phyloP scores from a whole-genome alignment of 2,329 filamentous ascomycete genomes.

The Aureobasidium vineae region DNA sequence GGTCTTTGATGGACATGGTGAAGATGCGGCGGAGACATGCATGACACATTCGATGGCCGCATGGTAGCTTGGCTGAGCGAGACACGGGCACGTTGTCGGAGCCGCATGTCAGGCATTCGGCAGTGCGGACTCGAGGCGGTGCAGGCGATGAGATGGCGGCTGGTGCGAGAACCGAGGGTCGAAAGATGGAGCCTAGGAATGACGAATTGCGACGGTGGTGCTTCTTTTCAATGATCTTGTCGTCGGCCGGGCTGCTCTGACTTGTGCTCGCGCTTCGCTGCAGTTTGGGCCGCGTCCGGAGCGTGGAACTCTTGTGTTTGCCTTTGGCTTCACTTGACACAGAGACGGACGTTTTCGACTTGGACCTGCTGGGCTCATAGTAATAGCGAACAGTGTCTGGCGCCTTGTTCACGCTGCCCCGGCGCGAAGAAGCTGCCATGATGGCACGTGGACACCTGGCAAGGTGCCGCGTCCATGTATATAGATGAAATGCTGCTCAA shows the following conservation, averaged over 20 bases:
- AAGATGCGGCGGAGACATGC: constrained; percentile 73
- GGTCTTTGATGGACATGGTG: constrained; percentile 70
- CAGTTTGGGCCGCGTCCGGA: constrained; percentile 17
- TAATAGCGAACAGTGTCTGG: constrained; percentile 1
- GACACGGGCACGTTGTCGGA: constrained; percentile 62
- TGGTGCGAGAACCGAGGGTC: constrained; percentile 25
- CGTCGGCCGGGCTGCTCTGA: not conserved
- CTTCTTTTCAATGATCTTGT: not conserved
- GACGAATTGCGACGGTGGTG: constrained; percentile 21
- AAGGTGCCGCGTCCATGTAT: too few relatives aligned
- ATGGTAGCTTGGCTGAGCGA: constrained; percentile 69
- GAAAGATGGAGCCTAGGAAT: constrained; percentile 33
- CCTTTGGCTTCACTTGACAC: not conserved
- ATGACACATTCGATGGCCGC: constrained; percentile 79
- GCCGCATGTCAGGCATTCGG: constrained; percentile 71
- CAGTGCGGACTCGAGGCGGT: constrained; percentile 28
- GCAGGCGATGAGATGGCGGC: constrained; percentile 24
- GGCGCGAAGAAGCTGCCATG: constrained; percentile 14
- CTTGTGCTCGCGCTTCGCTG: constrained; percentile 11
- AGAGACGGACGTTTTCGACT: constrained; percentile 1
- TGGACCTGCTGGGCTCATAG: constrained; percentile 1
- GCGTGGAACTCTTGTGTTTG: not conserved
- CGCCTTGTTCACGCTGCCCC: not conserved
- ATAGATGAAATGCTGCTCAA: not conserved
- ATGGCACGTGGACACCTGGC: not conserved